Percentiles rank a stretch among this genome's conserved stretches.
Evolutionary conservation across 108 stramenopile genomes (phyloP).

Genomic region (Nannochloropsis granulata): DNA sequence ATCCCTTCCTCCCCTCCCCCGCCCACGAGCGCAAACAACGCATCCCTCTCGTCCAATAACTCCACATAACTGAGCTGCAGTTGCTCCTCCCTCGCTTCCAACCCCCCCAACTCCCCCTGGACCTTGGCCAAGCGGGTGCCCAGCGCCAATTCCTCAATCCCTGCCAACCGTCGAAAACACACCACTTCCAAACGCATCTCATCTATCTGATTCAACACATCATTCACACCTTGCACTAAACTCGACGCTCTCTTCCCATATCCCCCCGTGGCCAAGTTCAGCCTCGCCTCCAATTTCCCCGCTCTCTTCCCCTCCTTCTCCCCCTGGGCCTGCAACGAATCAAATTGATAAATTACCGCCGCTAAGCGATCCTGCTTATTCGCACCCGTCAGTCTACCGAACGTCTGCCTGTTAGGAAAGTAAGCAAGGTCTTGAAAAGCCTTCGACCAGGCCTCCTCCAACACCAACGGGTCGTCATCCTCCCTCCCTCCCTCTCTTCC

Average conservation of each 20-base stretch:
- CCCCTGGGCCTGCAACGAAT: neutral
- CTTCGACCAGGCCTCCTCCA: constrained; percentile 2
- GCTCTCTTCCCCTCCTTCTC: neutral
- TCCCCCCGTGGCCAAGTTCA: constrained; percentile 7
- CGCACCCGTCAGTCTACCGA: constrained; percentile 10
- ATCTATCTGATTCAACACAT: neutral
- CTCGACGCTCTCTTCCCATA: constrained; percentile 1
- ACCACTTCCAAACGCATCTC: neutral
- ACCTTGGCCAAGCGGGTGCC: neutral
- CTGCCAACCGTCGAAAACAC: neutral
- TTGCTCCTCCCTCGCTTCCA: neutral
- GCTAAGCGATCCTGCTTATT: constrained; percentile 7
- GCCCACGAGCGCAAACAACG: neutral
- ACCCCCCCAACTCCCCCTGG: neutral
- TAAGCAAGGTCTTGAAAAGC: constrained; percentile 14
- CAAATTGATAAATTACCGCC: constrained; percentile 18
- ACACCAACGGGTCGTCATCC: neutral
- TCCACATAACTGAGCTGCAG: neutral
- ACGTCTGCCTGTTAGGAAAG: constrained; percentile 20
- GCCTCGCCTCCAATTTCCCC: constrained; percentile 14
- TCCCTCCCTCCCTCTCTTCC: neutral
- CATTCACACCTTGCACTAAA: neutral
- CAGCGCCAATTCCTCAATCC: neutral
- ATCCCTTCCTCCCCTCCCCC: neutral
- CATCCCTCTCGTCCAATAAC: neutral